phyloP scores from a whole-genome alignment of 1,284 basidiomycete genomes.

The Rhodofomes roseus region DNA sequence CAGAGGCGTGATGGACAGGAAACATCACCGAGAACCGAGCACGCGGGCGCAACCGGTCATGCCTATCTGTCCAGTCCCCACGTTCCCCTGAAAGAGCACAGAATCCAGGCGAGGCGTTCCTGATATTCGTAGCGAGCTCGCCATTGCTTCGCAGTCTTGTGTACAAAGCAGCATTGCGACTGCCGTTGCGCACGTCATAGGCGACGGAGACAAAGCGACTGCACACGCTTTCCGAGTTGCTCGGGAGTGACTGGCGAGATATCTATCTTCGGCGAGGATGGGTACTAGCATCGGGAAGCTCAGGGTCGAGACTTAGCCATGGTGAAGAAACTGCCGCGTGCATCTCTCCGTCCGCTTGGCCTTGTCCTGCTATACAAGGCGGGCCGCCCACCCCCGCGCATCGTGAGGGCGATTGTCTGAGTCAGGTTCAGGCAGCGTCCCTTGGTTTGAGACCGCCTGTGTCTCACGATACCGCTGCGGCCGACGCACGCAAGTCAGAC shows the following conservation, averaged over 20 bases:
- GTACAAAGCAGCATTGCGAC: not conserved
- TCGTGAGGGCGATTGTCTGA: not conserved
- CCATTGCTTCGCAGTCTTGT: not conserved
- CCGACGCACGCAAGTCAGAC: not conserved
- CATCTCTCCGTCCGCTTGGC: not conserved
- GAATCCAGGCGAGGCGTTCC: too few species aligned
- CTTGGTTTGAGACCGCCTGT: too few species aligned
- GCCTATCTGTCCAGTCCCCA: not conserved
- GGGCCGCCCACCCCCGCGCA: too few species aligned
- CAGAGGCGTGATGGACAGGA: conserved; percentile 5
- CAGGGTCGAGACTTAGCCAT: conserved; percentile 1
- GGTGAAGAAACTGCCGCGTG: not conserved
- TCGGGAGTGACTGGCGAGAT: not conserved
- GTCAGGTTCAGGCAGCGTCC: not conserved
- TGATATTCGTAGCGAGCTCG: not conserved
- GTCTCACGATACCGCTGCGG: too few species aligned
- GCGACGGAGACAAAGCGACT: not conserved
- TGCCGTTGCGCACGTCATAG: not conserved
- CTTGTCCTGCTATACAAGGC: not conserved
- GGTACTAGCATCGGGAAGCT: not conserved
- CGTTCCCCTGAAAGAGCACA: too few species aligned
- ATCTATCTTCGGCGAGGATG: not conserved
- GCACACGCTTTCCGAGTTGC: not conserved
- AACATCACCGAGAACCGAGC: conserved; percentile 2
- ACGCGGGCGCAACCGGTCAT: not conserved